A percentile compares a stretch with the other conserved stretches of the same genome.
These are phyloP conservation scores for Oxytropis ochrocephala DNA, from an alignment of 306 rosid genomes.

Conservation along the genomic window DNA sequence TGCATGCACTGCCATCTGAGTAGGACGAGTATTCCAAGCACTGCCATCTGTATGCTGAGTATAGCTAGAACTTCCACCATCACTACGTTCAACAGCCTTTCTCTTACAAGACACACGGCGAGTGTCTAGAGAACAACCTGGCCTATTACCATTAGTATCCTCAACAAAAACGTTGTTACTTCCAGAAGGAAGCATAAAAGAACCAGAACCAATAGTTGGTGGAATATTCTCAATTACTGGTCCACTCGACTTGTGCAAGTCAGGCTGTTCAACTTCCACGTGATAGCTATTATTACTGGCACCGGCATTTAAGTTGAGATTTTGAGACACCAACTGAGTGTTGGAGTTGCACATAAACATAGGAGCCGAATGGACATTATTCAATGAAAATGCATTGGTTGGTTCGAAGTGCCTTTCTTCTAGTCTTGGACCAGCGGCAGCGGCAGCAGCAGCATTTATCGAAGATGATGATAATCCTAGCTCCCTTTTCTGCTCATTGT, in stretches of 20 bases:
- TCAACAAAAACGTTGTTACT: slow-evolving; percentile 40
- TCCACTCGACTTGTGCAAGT: slow-evolving; percentile 52
- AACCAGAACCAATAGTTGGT: slow-evolving; percentile 41
- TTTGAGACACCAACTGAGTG: slow-evolving; percentile 41
- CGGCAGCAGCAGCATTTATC: slow-evolving; percentile 35
- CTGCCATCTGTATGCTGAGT: slow-evolving; percentile 50
- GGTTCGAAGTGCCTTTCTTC: slow-evolving; percentile 52
- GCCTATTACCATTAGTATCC: slow-evolving; percentile 44
- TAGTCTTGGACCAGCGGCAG: slow-evolving; percentile 43
- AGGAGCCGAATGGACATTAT: slow-evolving; percentile 43
- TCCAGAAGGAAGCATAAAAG: slow-evolving; percentile 55
- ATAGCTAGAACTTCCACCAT: slow-evolving; percentile 73
- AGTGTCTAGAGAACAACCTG: slow-evolving; percentile 61
- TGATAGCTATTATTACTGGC: slow-evolving; percentile 34
- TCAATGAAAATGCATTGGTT: slow-evolving; percentile 42
- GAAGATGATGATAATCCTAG: slow-evolving; percentile 73
- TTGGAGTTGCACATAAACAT: slow-evolving; percentile 46
- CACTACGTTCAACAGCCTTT: slow-evolving; percentile 71
- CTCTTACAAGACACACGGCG: slow-evolving; percentile 75
- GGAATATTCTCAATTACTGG: slow-evolving; percentile 43
- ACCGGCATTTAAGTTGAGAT: slow-evolving; percentile 60
- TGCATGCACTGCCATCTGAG: slow-evolving; percentile 22
- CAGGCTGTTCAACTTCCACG: slow-evolving; percentile 44
- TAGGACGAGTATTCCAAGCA: slow-evolving; percentile 47
- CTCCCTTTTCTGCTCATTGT: slow-evolving; percentile 62